Percentiles rank a stretch among this genome's conserved stretches.
phyloP scores from a whole-genome alignment of 192 early-diverging fungal genomes.

The Dispira simplex region DNA sequence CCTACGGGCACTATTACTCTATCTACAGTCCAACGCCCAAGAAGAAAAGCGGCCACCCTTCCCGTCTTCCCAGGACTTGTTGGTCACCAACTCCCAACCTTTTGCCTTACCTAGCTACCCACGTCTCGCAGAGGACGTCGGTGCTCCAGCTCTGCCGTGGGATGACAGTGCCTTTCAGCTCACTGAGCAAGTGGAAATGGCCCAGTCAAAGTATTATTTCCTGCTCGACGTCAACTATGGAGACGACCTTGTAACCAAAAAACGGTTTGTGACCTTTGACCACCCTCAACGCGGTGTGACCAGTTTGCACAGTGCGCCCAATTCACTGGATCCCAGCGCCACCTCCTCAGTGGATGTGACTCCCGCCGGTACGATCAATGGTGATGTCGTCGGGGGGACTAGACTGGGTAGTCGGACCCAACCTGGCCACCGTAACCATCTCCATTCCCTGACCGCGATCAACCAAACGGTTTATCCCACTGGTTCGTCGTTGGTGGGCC shows the following conservation, averaged over 20 bases:
- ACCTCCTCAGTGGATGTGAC: not conserved
- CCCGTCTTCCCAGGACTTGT: conserved; percentile 26
- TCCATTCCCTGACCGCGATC: not conserved
- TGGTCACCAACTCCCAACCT: conserved; percentile 16
- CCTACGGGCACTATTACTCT: conserved; percentile 49
- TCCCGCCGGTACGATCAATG: not conserved
- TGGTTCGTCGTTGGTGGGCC: conserved; percentile 4
- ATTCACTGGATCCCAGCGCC: not conserved
- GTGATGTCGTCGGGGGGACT: not conserved
- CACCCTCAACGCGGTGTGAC: conserved; percentile 11
- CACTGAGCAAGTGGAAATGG: not conserved
- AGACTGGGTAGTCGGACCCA: too few relatives aligned
- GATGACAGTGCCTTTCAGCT: not conserved
- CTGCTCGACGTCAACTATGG: conserved; percentile 2
- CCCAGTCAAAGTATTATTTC: not conserved
- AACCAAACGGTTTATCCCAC: conserved; percentile 7
- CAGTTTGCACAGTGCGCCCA: not conserved
- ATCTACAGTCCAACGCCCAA: conserved; percentile 58
- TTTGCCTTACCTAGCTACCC: conserved; percentile 1
- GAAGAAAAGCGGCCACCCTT: conserved; percentile 26
- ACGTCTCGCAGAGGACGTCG: not conserved
- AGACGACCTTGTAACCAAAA: not conserved
- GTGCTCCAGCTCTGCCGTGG: not conserved
- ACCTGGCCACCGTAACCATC: not conserved
- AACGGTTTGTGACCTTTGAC: conserved; percentile 21